A percentile compares a stretch with the other conserved stretches of the same genome.
phyloP scores from a whole-genome alignment of 208 protist species.

The Naegleria lovaniensis region DNA sequence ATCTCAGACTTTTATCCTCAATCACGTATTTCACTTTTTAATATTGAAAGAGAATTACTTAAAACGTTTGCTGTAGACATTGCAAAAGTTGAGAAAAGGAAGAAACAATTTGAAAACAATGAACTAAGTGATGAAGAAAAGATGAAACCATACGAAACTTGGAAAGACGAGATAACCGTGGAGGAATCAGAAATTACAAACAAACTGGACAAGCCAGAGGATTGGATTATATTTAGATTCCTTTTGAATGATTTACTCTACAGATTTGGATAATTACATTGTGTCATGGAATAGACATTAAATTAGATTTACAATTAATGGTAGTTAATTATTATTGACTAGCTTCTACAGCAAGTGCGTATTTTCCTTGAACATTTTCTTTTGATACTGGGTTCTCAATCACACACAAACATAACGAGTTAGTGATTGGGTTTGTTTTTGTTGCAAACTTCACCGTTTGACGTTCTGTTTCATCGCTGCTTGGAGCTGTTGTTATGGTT shows the following conservation, averaged over 20 bases:
- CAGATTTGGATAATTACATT: not conserved
- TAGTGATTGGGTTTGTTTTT: not conserved
- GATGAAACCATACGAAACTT: not conserved
- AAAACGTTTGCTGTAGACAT: not conserved
- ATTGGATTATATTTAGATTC: conserved; percentile 3
- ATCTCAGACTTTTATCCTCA: not conserved
- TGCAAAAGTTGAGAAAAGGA: not conserved
- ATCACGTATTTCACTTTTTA: not conserved
- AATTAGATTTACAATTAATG: conserved; percentile 1
- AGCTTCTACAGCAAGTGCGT: not conserved
- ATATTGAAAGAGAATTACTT: not conserved
- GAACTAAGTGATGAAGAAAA: conserved; percentile 5
- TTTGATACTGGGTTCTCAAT: not conserved
- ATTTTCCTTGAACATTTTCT: not conserved
- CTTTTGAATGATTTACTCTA: not conserved
- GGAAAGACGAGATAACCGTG: not conserved
- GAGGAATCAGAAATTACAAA: not conserved
- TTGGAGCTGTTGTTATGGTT: not conserved
- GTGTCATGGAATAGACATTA: too few relatives aligned
- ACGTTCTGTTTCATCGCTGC: not conserved
- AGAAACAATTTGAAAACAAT: not conserved
- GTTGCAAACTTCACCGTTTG: not conserved
- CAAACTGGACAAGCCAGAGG: not conserved
- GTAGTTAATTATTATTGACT: not conserved
- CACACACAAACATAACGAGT: not conserved